These are phyloP conservation scores for Leccinum insigne DNA, from an alignment of 1,284 basidiomycete genomes.

Conservation along the genomic window DNA sequence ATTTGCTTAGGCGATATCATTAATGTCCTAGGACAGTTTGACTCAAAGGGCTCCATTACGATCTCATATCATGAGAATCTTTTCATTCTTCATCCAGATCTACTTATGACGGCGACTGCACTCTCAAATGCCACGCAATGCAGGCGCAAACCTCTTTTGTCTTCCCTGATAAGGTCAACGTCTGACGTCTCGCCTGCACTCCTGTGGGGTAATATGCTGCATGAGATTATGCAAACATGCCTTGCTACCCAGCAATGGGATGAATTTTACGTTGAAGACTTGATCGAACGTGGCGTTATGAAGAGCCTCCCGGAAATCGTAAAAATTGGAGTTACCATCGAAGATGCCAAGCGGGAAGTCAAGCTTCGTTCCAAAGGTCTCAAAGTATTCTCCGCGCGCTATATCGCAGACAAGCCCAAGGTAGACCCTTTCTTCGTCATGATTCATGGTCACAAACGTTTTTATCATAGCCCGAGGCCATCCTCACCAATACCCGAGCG, in stretches of 20 bases:
- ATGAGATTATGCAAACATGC: constrained; percentile 85
- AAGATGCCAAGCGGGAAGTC: constrained; percentile 66
- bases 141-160: constrained; percentile 78
- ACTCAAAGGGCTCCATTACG: constrained; percentile 45
- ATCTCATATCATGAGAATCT: constrained; percentile 60
- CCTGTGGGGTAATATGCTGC: constrained; percentile 89
- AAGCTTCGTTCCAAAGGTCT: constrained; percentile 62
- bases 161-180: constrained; percentile 56
- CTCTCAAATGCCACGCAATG: constrained; percentile 84
- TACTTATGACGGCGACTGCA: constrained; percentile 86
- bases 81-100: constrained; percentile 87
- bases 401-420: constrained; percentile 61
- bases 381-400: constrained; percentile 62
- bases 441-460: background rate
- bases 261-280: constrained; percentile 51
- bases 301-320: constrained; percentile 60
- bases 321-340: constrained; percentile 57
- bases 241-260: constrained; percentile 59
- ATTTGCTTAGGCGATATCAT: constrained; percentile 63
- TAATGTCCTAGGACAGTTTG: constrained; percentile 72
- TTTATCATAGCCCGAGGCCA: constrained; percentile 52
- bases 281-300: constrained; percentile 55
- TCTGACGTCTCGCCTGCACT: constrained; percentile 64
- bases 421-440: constrained; percentile 34
- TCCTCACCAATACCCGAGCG: constrained; percentile 65